Conservation (phyloP, 1,284 basidiomycete species). For the Puccinia horiana region DNA sequence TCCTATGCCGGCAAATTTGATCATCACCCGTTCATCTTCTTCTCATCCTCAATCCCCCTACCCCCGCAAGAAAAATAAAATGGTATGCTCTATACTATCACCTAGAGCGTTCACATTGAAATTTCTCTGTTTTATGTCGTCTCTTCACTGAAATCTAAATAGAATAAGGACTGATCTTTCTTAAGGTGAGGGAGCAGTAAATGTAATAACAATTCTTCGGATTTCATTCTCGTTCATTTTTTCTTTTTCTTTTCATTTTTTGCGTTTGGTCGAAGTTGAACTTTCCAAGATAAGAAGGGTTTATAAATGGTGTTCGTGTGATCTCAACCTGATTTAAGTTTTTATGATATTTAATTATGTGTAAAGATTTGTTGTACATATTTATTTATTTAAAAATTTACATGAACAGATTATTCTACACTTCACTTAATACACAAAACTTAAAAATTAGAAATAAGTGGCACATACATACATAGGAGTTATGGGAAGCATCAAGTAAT, state of each 20-base stretch:
- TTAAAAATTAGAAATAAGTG: too few species aligned
- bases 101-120: background rate
- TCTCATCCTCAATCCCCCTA: background rate
- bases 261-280: background rate
- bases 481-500: too few species aligned
- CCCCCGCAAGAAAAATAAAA: background rate
- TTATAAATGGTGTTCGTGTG: too few species aligned
- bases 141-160: background rate
- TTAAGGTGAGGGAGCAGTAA: background rate
- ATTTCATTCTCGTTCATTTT: conserved; percentile 1
- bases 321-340: too few species aligned
- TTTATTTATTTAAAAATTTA: too few species aligned
- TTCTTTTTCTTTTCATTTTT: background rate
- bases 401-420: too few species aligned
- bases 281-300: background rate
- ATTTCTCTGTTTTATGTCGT: background rate
- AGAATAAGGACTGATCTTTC: background rate
- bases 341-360: too few species aligned
- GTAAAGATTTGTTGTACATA: too few species aligned
- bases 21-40: background rate
- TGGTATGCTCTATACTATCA: background rate
- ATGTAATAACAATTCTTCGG: background rate
- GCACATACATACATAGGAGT: too few species aligned
- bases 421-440: too few species aligned
- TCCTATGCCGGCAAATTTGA: conserved; percentile 1